Base-by-base conservation (phyloP, 805 yeast genomes). In the Torulaspora gathmanii region DNA sequence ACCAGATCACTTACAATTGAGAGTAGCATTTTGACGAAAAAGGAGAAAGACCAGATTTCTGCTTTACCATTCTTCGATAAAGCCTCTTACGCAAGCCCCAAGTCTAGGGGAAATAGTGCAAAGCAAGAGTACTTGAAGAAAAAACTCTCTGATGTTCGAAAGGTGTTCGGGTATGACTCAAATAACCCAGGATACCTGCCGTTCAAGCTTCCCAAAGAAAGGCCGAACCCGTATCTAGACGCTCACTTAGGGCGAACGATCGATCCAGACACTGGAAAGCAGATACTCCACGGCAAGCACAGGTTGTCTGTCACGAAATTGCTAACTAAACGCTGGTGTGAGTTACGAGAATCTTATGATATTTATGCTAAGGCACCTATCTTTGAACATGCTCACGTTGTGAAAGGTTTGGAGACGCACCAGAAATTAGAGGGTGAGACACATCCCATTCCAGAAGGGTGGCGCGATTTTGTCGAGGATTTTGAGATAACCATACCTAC, bases 311-410 rank as follows among this genome's bases (percentile, higher is more conserved):
- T 83, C 3, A 82, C 90, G 0, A 74, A 71, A 44, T 58, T 85
- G 7, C 62, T 82, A 9, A 76, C 83, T 0, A 70, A 74, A 26
- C 63, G 72, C 12, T 84, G 88, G 86, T 85, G 93, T 67, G 91
- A 85, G 60, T 63, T 84, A 37, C 65, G 79, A 33, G 70, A 67
- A 15, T 70, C 74, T 47, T 84, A 78, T 57, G 70, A 72, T 19
- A 57, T 79, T 0, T 83, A 75, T 52, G 65, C 81, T 0, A 71
- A 72, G 16, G 65, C 72, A 5, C 63, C 60, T 2, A 54, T 54
- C 2, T 58, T 53, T 26, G 61, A 62, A 17, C 74, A 73, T 4
- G 52, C 49, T 2, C 70, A 74, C 2, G 72, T 82, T 70, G 45
- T 46, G 2, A 51, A 65, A 10, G 91, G 91, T 0, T 57, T 64